phyloP scores from a whole-genome alignment of 129 eudicot species.

The Saussurea involucrata region DNA sequence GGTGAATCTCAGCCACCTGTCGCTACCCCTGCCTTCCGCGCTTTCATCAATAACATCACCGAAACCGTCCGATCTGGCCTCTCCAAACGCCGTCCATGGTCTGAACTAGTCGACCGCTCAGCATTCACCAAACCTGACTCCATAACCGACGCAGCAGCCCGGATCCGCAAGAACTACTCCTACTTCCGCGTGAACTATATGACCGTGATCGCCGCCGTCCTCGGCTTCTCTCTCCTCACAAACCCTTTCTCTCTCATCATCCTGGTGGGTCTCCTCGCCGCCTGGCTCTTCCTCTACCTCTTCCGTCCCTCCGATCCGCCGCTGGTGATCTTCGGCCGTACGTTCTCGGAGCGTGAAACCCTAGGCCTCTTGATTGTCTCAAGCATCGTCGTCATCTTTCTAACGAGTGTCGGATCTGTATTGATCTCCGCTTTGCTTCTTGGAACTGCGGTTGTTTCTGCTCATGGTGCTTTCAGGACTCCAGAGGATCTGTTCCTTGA shows the following conservation, averaged over 20 bases:
- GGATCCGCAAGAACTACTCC: conserved; percentile 78
- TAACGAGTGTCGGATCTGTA: conserved; percentile 84
- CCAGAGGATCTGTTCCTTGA: conserved; percentile 92
- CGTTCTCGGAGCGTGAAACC: conserved; percentile 37
- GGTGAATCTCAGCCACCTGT: conserved; percentile 25
- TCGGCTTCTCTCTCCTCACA: conserved; percentile 64
- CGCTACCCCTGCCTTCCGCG: conserved; percentile 58
- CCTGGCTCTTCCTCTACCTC: conserved; percentile 69
- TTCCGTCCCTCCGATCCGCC: conserved; percentile 47
- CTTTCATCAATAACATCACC: conserved; percentile 41
- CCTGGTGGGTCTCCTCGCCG: conserved; percentile 63
- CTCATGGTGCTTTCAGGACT: conserved; percentile 75
- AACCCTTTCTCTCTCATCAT: conserved; percentile 74
- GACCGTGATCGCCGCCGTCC: conserved; percentile 48
- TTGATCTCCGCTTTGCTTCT: conserved; percentile 70
- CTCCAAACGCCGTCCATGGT: conserved; percentile 85
- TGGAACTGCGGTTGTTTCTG: conserved; percentile 57
- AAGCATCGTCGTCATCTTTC: conserved; percentile 61
- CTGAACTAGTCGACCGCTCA: conserved; percentile 73
- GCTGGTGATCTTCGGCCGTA: conserved; percentile 36
- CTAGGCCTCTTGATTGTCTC: conserved; percentile 37
- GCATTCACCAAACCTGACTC: conserved; percentile 88
- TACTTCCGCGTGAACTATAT: conserved; percentile 81
- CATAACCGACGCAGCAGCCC: conserved; percentile 67
- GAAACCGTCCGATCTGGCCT: conserved; percentile 57